Evolutionary conservation across 116 monocot genomes (phyloP), one percentile per base, ranked within the genome.

Genomic region (Posidonia oceanica): DNA sequence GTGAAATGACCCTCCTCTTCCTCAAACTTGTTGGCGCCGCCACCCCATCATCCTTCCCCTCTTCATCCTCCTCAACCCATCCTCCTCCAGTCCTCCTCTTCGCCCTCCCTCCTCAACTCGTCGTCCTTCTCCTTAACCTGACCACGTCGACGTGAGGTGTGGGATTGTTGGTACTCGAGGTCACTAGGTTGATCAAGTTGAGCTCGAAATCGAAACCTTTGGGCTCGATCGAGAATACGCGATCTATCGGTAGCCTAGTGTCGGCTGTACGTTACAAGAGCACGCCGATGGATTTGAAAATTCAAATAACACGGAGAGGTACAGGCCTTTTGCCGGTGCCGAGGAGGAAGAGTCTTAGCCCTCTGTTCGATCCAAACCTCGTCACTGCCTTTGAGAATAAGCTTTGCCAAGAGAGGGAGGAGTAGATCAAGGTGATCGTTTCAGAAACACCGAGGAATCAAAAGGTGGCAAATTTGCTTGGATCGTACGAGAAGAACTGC

Each of bases 331-430:
- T 39, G 3, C 21, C 56, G 17, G 70, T 58, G 57, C 8, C 52
- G n/a, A 53, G 20, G 66, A 64, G 65, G 65, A 54, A 67, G 70
- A 91, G 88, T 58, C 68, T 81, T 7, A 83, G 81, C 71, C 89
- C 87, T 4, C 17, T 96, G 20, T 96, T 96, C 48, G 91, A 95
- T 64, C 94, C 94, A 4, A 91, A 91, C 3, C 83, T 91, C 53
- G 48, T 91, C 0, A 84, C 81, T 59, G 83, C 82, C 52, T 67
- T 88, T 8, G 94, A 94, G 73, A 79, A 69, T 66, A 91, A 88
- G 72, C 72, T 82, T 56, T 67, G 5, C 20, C 63, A 72, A 36
- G 87, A 90, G 39, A 70, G 54, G 14, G 86, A 80, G 14, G 86
- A 82, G 14, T 85, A 82, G 66, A 78, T 85, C 29, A 89, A 85